A percentile compares a stretch with the other conserved stretches of the same genome.
Evolutionary conservation across 139 green algal genomes (phyloP).

Genomic region (Chlamydomonas applanata): DNA sequence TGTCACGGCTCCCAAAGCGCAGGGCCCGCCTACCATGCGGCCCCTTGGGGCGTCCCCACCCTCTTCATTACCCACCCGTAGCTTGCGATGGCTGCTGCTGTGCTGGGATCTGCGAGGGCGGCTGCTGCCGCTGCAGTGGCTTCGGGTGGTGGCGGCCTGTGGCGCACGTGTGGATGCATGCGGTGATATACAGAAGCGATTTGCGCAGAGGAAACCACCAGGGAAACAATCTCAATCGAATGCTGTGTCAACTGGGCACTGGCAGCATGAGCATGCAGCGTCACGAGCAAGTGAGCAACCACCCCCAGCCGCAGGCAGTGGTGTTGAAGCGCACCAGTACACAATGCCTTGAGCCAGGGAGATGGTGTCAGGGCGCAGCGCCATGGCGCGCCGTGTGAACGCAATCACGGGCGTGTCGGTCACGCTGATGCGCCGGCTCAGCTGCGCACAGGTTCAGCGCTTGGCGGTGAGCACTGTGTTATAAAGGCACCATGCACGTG

Average conservation of each 20-base stretch:
- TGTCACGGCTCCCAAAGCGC: not conserved
- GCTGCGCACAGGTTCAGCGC: slow-evolving; percentile 19
- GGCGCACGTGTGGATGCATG: too few relatives aligned
- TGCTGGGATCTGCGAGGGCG: not conserved
- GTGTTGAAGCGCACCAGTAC: slow-evolving; percentile 22
- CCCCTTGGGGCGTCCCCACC: too few relatives aligned
- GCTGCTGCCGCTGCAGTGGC: not conserved
- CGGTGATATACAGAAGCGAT: too few relatives aligned
- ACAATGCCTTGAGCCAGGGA: slow-evolving; percentile 38
- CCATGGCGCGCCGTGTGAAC: slow-evolving; percentile 30
- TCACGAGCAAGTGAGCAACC: too few relatives aligned
- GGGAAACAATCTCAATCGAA: too few relatives aligned
- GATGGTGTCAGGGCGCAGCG: slow-evolving; percentile 13
- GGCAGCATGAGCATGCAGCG: slow-evolving; percentile 7
- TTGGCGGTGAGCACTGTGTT: not conserved
- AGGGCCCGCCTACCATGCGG: too few relatives aligned
- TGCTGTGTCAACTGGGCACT: too few relatives aligned
- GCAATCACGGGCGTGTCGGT: slow-evolving; percentile 77
- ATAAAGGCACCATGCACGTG: not conserved
- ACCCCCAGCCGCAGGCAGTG: too few relatives aligned
- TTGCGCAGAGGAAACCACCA: too few relatives aligned
- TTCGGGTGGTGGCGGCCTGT: slow-evolving; percentile 12
- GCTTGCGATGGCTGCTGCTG: too few relatives aligned
- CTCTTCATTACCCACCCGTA: too few relatives aligned
- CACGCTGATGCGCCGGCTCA: slow-evolving; percentile 55